A percentile compares a stretch with the other conserved stretches of the same genome.
phyloP scores from a whole-genome alignment of 495 filamentous ascomycete species.

The Penicillium mononematosum region DNA sequence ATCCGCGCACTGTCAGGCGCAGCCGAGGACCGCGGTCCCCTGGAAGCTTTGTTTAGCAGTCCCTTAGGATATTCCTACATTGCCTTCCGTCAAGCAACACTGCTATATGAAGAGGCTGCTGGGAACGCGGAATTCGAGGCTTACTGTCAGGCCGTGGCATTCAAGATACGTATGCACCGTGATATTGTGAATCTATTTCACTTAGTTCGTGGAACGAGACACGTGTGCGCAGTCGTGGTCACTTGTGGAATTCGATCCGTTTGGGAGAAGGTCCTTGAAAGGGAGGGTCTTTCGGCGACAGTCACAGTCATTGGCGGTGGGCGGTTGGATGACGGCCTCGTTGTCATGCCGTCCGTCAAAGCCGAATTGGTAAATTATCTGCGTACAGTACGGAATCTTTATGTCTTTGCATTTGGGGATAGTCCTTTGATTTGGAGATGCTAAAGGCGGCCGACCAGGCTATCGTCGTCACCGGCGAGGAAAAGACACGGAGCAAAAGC shows the following conservation, averaged over 20 bases:
- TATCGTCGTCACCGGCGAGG: constrained; percentile 57
- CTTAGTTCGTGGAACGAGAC: constrained; percentile 29
- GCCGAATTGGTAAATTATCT: constrained; percentile 46
- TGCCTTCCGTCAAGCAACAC: constrained; percentile 54
- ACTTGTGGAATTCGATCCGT: constrained; percentile 57
- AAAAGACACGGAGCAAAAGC: constrained; percentile 49
- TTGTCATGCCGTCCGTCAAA: constrained; percentile 57
- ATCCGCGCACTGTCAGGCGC: constrained; percentile 12
- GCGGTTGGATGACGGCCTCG: constrained; percentile 46
- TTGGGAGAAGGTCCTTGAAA: constrained; percentile 57
- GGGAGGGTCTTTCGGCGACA: constrained; percentile 40
- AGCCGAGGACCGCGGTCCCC: constrained; percentile 19
- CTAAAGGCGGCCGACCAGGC: constrained; percentile 53
- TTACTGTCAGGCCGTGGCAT: constrained; percentile 49
- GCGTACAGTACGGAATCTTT: constrained; percentile 27
- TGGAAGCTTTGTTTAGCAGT: constrained; percentile 52
- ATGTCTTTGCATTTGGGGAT: constrained; percentile 64
- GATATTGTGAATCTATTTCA: constrained; percentile 51
- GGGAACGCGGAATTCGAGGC: constrained; percentile 46
- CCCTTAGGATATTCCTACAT: constrained; percentile 46
- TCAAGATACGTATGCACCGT: constrained; percentile 44
- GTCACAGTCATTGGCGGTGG: constrained; percentile 59
- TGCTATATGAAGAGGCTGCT: constrained; percentile 54
- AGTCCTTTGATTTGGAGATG: constrained; percentile 61
- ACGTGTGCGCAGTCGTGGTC: constrained; percentile 54